A percentile compares a stretch with the other conserved stretches of the same genome.
Conservation (phyloP, 73 alveolate species). For the Paramecium pentaurelia region DNA sequence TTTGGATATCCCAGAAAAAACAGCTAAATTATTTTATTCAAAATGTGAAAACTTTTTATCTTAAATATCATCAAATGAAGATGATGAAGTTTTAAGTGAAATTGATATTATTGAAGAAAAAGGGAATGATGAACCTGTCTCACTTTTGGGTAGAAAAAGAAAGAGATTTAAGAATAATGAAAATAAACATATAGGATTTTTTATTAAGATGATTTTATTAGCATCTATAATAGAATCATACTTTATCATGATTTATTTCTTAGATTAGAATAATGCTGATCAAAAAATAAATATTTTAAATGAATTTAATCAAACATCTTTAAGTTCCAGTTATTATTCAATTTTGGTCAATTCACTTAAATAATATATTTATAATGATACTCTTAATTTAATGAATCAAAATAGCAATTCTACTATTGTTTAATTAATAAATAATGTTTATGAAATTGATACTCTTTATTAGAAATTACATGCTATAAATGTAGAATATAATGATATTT, state of each 20-base stretch:
- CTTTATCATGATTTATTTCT: slow-evolving; percentile 49
- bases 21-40: slow-evolving; percentile 52
- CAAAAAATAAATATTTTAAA: not conserved
- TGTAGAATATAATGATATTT: not conserved
- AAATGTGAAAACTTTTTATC: slow-evolving; percentile 57
- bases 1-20: slow-evolving; percentile 56
- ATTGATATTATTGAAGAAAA: slow-evolving; percentile 42
- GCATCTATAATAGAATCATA: slow-evolving; percentile 39
- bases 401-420: not conserved
- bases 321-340: slow-evolving; percentile 40
- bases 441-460: slow-evolving; percentile 21
- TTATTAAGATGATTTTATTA: slow-evolving; percentile 36
- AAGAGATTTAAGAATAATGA: slow-evolving; percentile 57
- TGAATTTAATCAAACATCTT: slow-evolving; percentile 45
- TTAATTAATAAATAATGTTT: slow-evolving; percentile 1
- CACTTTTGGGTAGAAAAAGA: slow-evolving; percentile 53
- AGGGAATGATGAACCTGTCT: slow-evolving; percentile 49
- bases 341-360: not conserved
- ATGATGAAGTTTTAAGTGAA: slow-evolving; percentile 59
- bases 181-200: slow-evolving; percentile 50
- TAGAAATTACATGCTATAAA: slow-evolving; percentile 36
- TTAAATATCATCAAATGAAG: slow-evolving; percentile 52
- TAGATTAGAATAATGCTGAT: not conserved
- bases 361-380: not conserved
- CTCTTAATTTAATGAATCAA: not conserved